phyloP scores from a whole-genome alignment of 164 flowering plant species.

The Nelumbo lutea region DNA sequence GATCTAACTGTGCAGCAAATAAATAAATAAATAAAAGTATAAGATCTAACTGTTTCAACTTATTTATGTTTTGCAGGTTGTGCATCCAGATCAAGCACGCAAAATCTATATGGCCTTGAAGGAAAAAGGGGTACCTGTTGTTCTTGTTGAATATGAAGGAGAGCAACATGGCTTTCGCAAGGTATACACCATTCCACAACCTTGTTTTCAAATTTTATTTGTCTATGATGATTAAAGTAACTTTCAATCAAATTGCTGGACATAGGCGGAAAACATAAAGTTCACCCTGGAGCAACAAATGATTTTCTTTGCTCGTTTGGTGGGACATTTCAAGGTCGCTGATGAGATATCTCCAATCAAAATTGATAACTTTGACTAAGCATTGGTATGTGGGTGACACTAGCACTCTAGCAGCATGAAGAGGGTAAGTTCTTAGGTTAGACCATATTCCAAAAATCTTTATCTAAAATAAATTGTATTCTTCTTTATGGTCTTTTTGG shows the following conservation, averaged over 20 bases:
- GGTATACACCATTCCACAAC: slow-evolving; percentile 35
- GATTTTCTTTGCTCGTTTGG: slow-evolving; percentile 87
- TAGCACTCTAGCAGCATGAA: too few species aligned
- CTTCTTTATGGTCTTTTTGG: background rate
- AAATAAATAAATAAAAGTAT: too few species aligned
- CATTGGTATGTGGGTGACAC: background rate
- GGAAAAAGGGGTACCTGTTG: slow-evolving; percentile 85
- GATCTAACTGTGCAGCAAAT: too few species aligned
- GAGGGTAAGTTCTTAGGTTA: too few species aligned
- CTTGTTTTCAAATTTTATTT: background rate
- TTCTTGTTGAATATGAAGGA: slow-evolving; percentile 91
- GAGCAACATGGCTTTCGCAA: slow-evolving; percentile 96
- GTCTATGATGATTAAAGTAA: background rate
- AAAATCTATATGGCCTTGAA: slow-evolving; percentile 79
- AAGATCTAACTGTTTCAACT: background rate
- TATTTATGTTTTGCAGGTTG: slow-evolving; percentile 45
- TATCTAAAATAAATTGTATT: too few species aligned
- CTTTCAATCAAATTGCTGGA: background rate
- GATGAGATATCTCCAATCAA: slow-evolving; percentile 72
- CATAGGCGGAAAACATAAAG: slow-evolving; percentile 90
- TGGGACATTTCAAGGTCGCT: slow-evolving; percentile 78
- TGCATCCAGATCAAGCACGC: slow-evolving; percentile 82
- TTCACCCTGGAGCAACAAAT: slow-evolving; percentile 93
- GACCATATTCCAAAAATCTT: too few species aligned
- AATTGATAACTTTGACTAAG: slow-evolving; percentile 76